These are phyloP conservation scores for Sequoia sempervirens DNA, from an alignment of 75 land plant genomes.

Conservation along the genomic window DNA sequence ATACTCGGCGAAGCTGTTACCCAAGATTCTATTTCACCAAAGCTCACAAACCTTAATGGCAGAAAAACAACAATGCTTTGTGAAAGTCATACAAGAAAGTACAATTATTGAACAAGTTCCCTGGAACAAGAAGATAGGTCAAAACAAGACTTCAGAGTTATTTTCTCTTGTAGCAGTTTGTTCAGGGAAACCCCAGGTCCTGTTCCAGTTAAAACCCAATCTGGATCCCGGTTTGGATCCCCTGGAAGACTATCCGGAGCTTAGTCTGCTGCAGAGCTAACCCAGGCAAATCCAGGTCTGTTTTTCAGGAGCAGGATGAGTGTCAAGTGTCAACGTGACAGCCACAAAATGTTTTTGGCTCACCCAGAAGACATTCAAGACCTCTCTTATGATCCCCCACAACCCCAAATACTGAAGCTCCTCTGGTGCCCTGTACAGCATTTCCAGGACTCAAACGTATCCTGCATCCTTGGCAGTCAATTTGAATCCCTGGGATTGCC, in stretches of 20 bases:
- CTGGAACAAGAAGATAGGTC: background rate
- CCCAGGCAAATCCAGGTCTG: too few relatives aligned
- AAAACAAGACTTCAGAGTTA: background rate
- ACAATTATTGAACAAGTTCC: background rate
- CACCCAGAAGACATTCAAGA: slow-evolving; percentile 39
- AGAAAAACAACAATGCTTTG: background rate
- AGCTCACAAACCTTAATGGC: background rate
- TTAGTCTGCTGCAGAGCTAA: too few relatives aligned
- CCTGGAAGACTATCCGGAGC: too few relatives aligned
- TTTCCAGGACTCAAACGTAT: background rate
- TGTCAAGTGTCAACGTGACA: slow-evolving; percentile 51
- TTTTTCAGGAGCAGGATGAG: slow-evolving; percentile 52
- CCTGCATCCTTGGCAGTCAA: background rate
- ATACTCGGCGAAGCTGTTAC: background rate
- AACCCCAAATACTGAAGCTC: slow-evolving; percentile 55
- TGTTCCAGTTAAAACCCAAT: too few relatives aligned
- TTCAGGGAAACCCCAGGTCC: too few relatives aligned
- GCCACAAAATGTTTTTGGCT: slow-evolving; percentile 43
- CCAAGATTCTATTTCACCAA: background rate
- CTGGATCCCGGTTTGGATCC: too few relatives aligned
- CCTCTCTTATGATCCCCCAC: slow-evolving; percentile 44
- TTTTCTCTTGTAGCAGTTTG: too few relatives aligned
- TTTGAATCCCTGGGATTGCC: background rate
- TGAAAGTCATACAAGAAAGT: background rate
- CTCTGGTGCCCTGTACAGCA: slow-evolving; percentile 59